Base-by-base conservation (phyloP, 768 basidiomycete species). In the Cyathus striatus region DNA sequence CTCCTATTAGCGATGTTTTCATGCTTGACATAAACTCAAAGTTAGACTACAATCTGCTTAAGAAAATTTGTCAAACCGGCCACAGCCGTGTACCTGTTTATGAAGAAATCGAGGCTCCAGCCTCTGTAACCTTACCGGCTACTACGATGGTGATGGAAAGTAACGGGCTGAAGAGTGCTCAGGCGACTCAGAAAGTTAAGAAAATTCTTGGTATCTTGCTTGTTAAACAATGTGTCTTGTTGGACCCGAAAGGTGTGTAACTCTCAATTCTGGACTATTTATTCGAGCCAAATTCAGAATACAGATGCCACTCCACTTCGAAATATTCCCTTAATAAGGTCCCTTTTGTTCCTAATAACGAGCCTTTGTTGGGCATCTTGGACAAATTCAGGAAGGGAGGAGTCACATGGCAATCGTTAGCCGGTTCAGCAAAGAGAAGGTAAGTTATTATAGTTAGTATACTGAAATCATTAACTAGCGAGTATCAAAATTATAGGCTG, bases 391-490 rank as follows among this genome's bases (percentile, higher is more conserved):
- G 59, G 90, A 91, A 55, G 91, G 90, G 3, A 75, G 89, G 23
- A 89, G 86, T 32, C 91, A 95, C 58, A 93, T 95, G 79, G 91
- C 91, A 17, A 86, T 94, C 51, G 89, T 93, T 41, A 82, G 81
- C 48, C 79, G 88, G 35, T 79, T 86, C 51, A 85, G 81, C 41
- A 73, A 73, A 10, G 79, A 83, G 45, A 83, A 81, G 61, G 73
- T 70, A 21, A 22, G 52, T 35, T 2, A 18, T 7, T 10, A 30
- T 3, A 12, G 6, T 38, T 38, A 12, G 12, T 38, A 2, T 38
- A 12, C 2, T 32, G 12, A 5, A 12, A 32, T 3, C 17, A 38
- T 38, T 2, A 17, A 38, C 36, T 38, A 38, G 20, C n/a, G 13
- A 12, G 36, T 13, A 17, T n/a, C n/a, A 16, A 9, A 7, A 17